A percentile compares a stretch with the other conserved stretches of the same genome.
Evolutionary conservation across 768 basidiomycete genomes (phyloP).

Genomic region (Lactifluus hygrophoroides): DNA sequence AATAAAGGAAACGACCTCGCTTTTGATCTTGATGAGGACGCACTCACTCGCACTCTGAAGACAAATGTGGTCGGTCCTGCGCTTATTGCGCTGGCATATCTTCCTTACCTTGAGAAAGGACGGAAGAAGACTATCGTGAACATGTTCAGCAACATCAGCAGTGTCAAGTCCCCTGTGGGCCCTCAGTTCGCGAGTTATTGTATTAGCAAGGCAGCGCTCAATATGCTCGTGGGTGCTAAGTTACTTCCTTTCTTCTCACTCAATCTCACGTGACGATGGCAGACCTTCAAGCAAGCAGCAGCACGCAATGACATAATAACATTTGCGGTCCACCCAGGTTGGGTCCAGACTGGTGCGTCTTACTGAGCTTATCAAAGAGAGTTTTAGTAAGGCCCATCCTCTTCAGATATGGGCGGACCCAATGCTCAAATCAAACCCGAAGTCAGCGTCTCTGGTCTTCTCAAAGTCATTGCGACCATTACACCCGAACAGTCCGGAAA

Average conservation of each 20-base stretch:
- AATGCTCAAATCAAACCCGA: constrained; percentile 26
- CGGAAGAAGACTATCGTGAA: constrained; percentile 29
- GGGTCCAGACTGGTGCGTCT: constrained; percentile 32
- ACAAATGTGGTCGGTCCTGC: constrained; percentile 31
- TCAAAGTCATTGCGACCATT: constrained; percentile 16
- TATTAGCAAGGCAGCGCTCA: too few species aligned
- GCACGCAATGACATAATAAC: constrained; percentile 29
- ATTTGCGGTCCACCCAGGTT: constrained; percentile 31
- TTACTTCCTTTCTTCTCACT: constrained; percentile 13
- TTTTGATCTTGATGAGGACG: constrained; percentile 23
- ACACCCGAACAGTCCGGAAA: constrained; percentile 26
- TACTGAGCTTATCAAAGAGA: background rate
- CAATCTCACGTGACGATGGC: background rate
- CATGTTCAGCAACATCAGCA: constrained; percentile 28
- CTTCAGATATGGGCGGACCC: constrained; percentile 21
- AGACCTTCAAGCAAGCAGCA: constrained; percentile 31
- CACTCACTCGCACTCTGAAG: constrained; percentile 23
- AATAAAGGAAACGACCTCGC: constrained; percentile 23
- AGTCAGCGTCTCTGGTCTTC: constrained; percentile 25
- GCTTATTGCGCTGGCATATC: constrained; percentile 29
- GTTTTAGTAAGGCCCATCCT: background rate
- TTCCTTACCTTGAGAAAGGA: constrained; percentile 29
- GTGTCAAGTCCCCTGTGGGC: constrained; percentile 3
- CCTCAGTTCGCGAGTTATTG: too few species aligned
- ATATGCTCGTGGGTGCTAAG: too few species aligned